These are phyloP conservation scores for Scleroderma citrinum DNA, from an alignment of 768 basidiomycete species.

Conservation along the genomic window DNA sequence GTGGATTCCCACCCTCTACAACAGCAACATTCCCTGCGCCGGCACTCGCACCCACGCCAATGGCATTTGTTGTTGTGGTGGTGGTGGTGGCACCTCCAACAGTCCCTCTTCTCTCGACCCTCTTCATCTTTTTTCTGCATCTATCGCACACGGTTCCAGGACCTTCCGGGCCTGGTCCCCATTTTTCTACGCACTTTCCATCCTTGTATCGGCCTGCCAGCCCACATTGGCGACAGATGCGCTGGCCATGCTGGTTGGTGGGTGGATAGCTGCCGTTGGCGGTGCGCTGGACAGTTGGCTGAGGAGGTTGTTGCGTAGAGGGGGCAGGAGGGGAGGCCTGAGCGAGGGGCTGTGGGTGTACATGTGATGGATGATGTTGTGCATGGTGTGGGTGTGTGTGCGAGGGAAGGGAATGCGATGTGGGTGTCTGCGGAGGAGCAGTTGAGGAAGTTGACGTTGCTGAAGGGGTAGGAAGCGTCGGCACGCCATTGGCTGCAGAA, in stretches of 20 bases:
- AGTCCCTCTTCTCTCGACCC: slow-evolving; percentile 69
- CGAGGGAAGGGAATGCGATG: neutral
- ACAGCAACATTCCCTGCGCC: slow-evolving; percentile 9
- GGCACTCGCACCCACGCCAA: neutral
- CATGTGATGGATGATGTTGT: neutral
- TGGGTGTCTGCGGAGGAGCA: slow-evolving; percentile 3
- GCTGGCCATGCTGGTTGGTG: slow-evolving; percentile 56
- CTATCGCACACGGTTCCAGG: slow-evolving; percentile 82
- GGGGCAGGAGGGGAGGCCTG: neutral
- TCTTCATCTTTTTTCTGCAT: slow-evolving; percentile 86
- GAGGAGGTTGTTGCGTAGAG: neutral
- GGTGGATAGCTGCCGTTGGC: slow-evolving; percentile 20
- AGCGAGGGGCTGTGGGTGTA: too few relatives aligned
- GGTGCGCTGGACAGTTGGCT: slow-evolving; percentile 2
- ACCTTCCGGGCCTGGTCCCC: slow-evolving; percentile 80
- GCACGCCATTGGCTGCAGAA: too few relatives aligned
- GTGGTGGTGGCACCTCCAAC: slow-evolving; percentile 32
- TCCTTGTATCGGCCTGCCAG: slow-evolving; percentile 74
- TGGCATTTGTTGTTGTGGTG: slow-evolving; percentile 17
- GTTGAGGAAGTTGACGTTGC: too few relatives aligned
- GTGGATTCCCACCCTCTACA: slow-evolving; percentile 1
- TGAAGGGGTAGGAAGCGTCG: slow-evolving; percentile 12
- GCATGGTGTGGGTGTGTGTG: neutral
- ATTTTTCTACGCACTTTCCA: slow-evolving; percentile 82
- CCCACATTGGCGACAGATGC: slow-evolving; percentile 74